Evolutionary conservation across 2,329 filamentous ascomycete genomes (phyloP).

Genomic region (Penicillium sp.): DNA sequence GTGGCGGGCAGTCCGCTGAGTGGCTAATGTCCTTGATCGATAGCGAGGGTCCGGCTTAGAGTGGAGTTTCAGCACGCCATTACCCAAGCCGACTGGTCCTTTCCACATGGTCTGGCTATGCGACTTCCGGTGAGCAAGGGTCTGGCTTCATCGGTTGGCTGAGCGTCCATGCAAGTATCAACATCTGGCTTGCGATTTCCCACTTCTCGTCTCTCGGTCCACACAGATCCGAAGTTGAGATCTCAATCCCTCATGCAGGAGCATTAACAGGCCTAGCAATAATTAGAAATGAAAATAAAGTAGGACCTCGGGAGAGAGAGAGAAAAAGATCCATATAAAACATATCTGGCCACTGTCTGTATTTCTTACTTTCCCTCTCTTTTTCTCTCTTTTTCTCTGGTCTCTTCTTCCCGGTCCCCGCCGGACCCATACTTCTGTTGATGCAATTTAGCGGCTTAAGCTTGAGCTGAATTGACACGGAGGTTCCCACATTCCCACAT

Average conservation of each 20-base stretch:
- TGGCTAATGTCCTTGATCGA: slow-evolving; percentile 26
- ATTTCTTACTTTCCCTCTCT: not conserved
- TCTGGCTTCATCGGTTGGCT: slow-evolving; percentile 25
- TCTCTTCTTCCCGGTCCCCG: not conserved
- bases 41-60: slow-evolving; percentile 30
- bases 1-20: slow-evolving; percentile 32
- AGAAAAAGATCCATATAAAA: too few relatives aligned
- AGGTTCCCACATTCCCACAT: not conserved
- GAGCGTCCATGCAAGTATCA: slow-evolving; percentile 20
- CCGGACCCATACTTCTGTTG: slow-evolving; percentile 5
- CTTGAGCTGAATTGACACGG: slow-evolving; percentile 6
- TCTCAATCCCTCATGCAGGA: not conserved
- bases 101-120: slow-evolving; percentile 26
- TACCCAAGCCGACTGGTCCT: slow-evolving; percentile 23
- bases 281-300: too few relatives aligned
- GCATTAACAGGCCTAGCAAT: too few relatives aligned
- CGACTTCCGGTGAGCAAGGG: slow-evolving; percentile 2
- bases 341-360: too few relatives aligned
- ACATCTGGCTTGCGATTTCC: slow-evolving; percentile 15
- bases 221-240: not conserved
- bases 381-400: not conserved
- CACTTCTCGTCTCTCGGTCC: not conserved
- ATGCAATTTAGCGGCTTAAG: slow-evolving; percentile 3
- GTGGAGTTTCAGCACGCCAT: slow-evolving; percentile 26
- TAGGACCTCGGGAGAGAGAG: too few relatives aligned